phyloP scores from a whole-genome alignment of 768 basidiomycete genomes.

The Dendrothele bispora region DNA sequence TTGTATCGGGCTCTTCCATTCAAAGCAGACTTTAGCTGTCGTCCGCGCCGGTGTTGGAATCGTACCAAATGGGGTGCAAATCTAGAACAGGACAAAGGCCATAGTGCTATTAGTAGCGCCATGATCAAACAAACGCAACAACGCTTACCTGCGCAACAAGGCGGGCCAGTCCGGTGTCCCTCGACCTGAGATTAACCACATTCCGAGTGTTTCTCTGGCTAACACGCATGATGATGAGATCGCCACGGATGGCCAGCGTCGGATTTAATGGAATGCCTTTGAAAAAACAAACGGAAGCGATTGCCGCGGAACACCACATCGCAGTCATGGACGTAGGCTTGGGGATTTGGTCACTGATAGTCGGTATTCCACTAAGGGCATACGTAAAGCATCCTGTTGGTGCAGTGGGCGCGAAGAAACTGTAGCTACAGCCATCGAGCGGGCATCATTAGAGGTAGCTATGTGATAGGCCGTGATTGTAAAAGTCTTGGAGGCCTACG shows the following conservation, averaged over 20 bases:
- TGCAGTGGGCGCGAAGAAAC: neutral
- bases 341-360: neutral
- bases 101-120: too few species aligned
- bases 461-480: neutral
- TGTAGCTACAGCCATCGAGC: neutral
- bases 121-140: too few species aligned
- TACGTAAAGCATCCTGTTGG: neutral
- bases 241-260: neutral
- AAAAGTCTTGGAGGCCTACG: neutral
- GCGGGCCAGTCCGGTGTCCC: neutral
- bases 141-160: neutral
- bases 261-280: neutral
- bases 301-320: neutral
- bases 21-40: too few species aligned
- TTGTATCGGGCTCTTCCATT: constrained; percentile 72
- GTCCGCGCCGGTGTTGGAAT: too few species aligned
- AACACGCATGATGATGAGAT: constrained; percentile 1
- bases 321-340: neutral
- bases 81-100: too few species aligned
- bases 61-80: too few species aligned
- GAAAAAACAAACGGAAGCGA: neutral
- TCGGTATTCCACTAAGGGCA: neutral
- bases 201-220: neutral
- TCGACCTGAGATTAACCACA: neutral
- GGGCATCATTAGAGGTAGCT: neutral